Base-by-base conservation (phyloP, 129 eudicot species). In the Pittosporum tobira region DNA sequence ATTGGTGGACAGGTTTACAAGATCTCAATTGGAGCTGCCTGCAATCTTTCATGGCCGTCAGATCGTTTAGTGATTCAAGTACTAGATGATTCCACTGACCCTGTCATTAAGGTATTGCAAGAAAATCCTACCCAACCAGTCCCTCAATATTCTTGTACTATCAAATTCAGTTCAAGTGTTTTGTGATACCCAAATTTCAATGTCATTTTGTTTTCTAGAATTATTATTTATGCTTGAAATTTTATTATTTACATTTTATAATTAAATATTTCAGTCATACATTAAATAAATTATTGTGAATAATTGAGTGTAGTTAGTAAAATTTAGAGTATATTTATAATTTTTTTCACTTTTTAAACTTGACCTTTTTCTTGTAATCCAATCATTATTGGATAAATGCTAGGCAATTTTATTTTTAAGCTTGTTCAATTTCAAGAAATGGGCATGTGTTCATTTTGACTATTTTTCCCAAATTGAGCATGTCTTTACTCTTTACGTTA, bases 1-100 rank as follows among this genome's bases (percentile, higher is more conserved):
- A 19, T 18, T 42, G 55, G 30, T 24, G 42, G 62, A 48, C 74
- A 89, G 97, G 97, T 89, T 31, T 89, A 89, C 75, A 89, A 85
- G 85, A 80, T 89, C 75, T 89, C 97, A 56, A 89, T 89, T 68
- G 97, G 95, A 28, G 97, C 97, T 12, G 94, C 95, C 0, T 77
- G 94, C 76, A 81, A 71, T 44, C 80, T 89, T 34, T 77, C 95
- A 27, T 89, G 97, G 97, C 97, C 97, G 31, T 28, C 88, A 0
- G 95, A 89, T 75, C 82, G 97, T 29, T 69, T 89, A 9, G 95
- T 89, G 28, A 82, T 89, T 73, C 97, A 89, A 80, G 97, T 89
- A 45, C 97, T 89, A 25, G 97, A 89, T 77, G 97, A 89, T 61
- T 89, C 97, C 21, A 89, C 94, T 18, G 94, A 89, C 51, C 86